These are phyloP conservation scores for Talaromyces liani DNA, from an alignment of 495 filamentous ascomycete species.

Conservation along the genomic window DNA sequence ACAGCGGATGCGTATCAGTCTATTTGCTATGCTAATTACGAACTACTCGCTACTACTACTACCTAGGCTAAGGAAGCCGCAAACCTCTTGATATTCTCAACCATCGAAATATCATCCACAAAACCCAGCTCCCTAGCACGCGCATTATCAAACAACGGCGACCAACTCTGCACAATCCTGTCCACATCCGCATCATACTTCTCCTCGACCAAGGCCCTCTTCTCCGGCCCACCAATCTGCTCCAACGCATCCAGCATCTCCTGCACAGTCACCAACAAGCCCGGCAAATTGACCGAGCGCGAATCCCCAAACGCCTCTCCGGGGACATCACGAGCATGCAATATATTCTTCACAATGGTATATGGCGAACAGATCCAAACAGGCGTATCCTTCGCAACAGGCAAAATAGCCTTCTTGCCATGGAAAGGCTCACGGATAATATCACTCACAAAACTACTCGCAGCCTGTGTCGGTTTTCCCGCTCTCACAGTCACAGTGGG, in stretches of 20 bases:
- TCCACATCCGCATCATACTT: constrained; percentile 58
- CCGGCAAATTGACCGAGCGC: constrained; percentile 65
- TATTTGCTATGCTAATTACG: not conserved
- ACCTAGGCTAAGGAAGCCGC: constrained; percentile 24
- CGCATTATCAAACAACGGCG: constrained; percentile 55
- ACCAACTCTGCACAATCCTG: constrained; percentile 69
- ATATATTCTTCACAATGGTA: constrained; percentile 62
- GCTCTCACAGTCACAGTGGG: constrained; percentile 71
- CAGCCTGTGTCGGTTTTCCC: constrained; percentile 67
- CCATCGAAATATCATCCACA: constrained; percentile 48
- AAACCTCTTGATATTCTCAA: constrained; percentile 51
- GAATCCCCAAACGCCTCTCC: constrained; percentile 45
- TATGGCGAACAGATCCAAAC: constrained; percentile 63
- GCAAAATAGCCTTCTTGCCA: constrained; percentile 58
- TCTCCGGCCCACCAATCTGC: constrained; percentile 62
- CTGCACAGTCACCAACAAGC: constrained; percentile 61
- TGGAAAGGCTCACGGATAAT: constrained; percentile 63
- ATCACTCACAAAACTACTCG: constrained; percentile 65
- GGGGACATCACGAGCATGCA: constrained; percentile 52
- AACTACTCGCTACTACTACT: not conserved
- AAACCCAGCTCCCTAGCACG: constrained; percentile 54
- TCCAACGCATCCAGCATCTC: constrained; percentile 70
- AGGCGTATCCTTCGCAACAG: constrained; percentile 44
- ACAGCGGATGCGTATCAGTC: not conserved
- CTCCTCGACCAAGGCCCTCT: constrained; percentile 55